These are phyloP conservation scores for Blastobotrys attinorum DNA, from an alignment of 805 yeast species.

Conservation along the genomic window DNA sequence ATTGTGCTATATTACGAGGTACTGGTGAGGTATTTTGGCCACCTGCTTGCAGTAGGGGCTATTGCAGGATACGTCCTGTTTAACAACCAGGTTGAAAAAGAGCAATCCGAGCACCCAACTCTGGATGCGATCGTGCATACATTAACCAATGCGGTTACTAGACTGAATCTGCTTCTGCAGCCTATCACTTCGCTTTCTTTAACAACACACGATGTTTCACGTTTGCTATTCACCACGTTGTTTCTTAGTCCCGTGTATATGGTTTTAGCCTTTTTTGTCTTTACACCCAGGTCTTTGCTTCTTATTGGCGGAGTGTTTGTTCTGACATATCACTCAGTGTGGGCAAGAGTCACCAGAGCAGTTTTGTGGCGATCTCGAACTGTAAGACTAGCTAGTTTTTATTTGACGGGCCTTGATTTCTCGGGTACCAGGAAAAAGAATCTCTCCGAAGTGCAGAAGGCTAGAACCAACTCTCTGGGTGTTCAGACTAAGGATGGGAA, in stretches of 20 bases:
- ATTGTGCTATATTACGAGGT: slow-evolving; percentile 69
- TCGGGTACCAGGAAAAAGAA: slow-evolving; percentile 37
- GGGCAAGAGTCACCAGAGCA: slow-evolving; percentile 74
- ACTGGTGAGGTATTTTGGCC: slow-evolving; percentile 77
- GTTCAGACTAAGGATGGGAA: slow-evolving; percentile 31
- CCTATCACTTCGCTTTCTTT: slow-evolving; percentile 72
- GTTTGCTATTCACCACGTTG: slow-evolving; percentile 75
- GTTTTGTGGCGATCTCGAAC: slow-evolving; percentile 76
- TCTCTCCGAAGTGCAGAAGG: slow-evolving; percentile 21
- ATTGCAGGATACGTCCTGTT: slow-evolving; percentile 26
- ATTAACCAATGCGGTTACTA: slow-evolving; percentile 63
- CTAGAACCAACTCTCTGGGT: slow-evolving; percentile 11
- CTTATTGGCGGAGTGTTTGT: slow-evolving; percentile 50
- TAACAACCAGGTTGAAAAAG: slow-evolving; percentile 24
- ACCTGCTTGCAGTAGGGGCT: slow-evolving; percentile 47
- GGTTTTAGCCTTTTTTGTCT: slow-evolving; percentile 53
- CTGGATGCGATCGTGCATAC: slow-evolving; percentile 78
- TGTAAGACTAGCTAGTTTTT: slow-evolving; percentile 65
- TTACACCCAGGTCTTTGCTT: slow-evolving; percentile 63
- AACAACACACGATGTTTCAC: slow-evolving; percentile 67
- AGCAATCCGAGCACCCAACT: slow-evolving; percentile 63
- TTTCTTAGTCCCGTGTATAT: slow-evolving; percentile 82
- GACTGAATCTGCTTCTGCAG: slow-evolving; percentile 66
- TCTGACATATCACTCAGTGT: slow-evolving; percentile 79
- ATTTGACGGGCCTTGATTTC: slow-evolving; percentile 81